A percentile compares a stretch with the other conserved stretches of the same genome.
phyloP scores from a whole-genome alignment of 345 rosid genomes.

The Conringia planisiliqua region DNA sequence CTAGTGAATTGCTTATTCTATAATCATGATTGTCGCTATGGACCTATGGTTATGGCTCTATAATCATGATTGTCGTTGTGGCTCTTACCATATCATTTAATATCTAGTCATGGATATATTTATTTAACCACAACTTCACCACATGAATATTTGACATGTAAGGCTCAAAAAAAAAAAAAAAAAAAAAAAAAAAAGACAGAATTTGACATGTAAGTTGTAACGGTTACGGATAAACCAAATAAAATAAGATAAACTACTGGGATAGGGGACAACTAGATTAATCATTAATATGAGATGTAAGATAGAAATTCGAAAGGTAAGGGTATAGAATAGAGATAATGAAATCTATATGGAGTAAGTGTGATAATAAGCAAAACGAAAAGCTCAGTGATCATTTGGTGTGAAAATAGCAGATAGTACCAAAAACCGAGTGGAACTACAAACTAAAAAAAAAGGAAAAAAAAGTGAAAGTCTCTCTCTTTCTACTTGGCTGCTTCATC shows the following conservation, averaged over 20 bases:
- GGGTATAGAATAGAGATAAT: background rate
- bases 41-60: no score
- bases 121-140: background rate
- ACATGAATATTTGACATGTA: background rate
- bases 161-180: no score
- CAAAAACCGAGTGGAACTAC: conserved; percentile 10
- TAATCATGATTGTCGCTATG: no score
- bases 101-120: background rate
- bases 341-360: background rate
- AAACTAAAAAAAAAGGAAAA: background rate
- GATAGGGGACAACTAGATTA: no score
- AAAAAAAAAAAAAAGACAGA: no score
- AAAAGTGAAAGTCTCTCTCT: background rate
- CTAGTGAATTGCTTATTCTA: background rate
- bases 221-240: background rate
- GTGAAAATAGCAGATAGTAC: background rate
- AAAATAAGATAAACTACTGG: background rate
- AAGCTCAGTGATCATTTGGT: background rate
- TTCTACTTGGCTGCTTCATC: background rate
- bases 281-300: background rate
- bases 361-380: background rate
- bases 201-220: background rate
- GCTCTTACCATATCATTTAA: background rate
- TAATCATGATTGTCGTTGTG: background rate
- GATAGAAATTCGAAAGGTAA: background rate